Evolutionary conservation across 768 basidiomycete species (phyloP), one percentile per base, ranked within the genome.

Genomic region (Tricholoma flavovirens): DNA sequence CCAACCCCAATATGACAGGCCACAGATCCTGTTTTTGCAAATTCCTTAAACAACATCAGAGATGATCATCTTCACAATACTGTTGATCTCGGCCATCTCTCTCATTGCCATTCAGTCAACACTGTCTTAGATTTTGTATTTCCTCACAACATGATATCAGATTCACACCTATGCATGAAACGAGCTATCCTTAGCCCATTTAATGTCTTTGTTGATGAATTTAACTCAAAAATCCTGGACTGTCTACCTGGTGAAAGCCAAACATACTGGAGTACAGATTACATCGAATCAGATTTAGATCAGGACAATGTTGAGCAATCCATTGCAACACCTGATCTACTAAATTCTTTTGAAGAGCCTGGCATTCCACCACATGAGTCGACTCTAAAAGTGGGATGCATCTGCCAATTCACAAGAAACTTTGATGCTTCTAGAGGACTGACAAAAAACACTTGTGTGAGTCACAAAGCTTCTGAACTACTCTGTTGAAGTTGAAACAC

Each of bases 391-490:
- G 62, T 64, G 1, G 66, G 66, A 7, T 66, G 61, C 0, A 60
- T 76, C 10, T 76, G 67, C 55, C 58, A 69, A 4, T 60, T 74
- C 4, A 59, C 76, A 56, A 64, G 72, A 32, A 77, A 77, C 62
- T 66, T 76, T 26, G 69, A 72, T 0, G 54, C 71, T 1, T 69
- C 73, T 4, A 57, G 59, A 1, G 74, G 75, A 0, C 58, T 76
- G 17, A 75, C 76, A 5, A 76, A 77, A 60, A 78, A 76, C 62
- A 65, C 68, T 7, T 11, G 29, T 8, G 33, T 50, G 10, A 50
- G 10, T 50, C 19, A 35, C 26, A 3, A 24, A 50, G 1, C 24
- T 50, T 35, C 49, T 15, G n/a, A 2, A 32, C 5, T 11, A 32
- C 7, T 19, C 30, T 3, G 30, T 49, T 12, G 30, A 26, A 49